Evolutionary conservation across 2,329 filamentous ascomycete species (phyloP), one percentile per base, ranked within the genome.

Genomic region (Aaosphaeria pasadenensis): DNA sequence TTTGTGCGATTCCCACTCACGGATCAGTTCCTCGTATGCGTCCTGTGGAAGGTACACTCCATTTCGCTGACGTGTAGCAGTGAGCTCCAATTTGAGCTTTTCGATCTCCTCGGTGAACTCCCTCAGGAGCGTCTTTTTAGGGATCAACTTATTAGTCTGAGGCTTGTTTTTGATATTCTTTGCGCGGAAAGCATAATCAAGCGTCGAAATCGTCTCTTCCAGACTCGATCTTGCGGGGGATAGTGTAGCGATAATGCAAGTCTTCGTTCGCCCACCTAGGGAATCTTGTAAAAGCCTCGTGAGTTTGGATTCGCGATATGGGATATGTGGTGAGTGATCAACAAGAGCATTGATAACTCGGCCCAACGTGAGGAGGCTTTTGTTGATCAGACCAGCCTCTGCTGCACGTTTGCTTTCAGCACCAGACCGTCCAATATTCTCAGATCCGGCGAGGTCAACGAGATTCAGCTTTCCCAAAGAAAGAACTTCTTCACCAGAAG

Each of bases 141-240:
- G 91, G 55, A 97, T 84, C 64, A 89, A 82, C 43, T 90, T 88
- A 71, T 97, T 99, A 60, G 95, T 80, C 64, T 99, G 94, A 1
- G 94, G 95, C 71, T 96, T 96, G 72, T 99, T 99, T 43, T 89
- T 88, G 61, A 99, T 99, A 58, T 99, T 97, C 77, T 99, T 99
- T 11, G 94, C 94, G 42, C 94, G 84, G 73, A 97, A 97, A 7
- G 94, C 95, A 66, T 99, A 99, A 69, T 99, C 94, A 1, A 99
- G 80, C 0, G 95, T 99, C 0, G 94, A 97, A 51, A 99, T 96
- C 0, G 95, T 99, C 71, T 99, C 94, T 64, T 99, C 94, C 1
- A 99, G 77, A 60, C 97, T 99, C 71, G 86, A 91, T 71, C 94
- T 95, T 6, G 91, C 90, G 1, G 94, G 91, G 2, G 94, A 97